Conservation (phyloP, 768 basidiomycete species). For the Suillus weaverae region DNA sequence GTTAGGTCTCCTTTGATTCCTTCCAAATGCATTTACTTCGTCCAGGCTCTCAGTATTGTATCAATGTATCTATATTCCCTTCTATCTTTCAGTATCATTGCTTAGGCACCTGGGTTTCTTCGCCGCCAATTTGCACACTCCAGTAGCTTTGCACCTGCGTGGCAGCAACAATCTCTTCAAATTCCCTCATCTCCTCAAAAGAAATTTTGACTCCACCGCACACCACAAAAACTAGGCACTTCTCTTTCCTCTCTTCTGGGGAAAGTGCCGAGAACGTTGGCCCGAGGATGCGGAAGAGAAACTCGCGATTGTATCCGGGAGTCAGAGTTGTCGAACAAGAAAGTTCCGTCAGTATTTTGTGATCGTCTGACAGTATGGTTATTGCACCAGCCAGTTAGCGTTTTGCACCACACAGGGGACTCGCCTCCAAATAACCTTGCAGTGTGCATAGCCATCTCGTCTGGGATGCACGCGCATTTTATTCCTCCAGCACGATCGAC, state of each 20-base stretch:
- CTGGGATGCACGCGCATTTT: conserved; percentile 60
- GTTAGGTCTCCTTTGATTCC: not conserved
- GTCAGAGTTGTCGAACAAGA: conserved; percentile 71
- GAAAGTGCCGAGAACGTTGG: conserved; percentile 22
- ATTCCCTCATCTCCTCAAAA: conserved; percentile 51
- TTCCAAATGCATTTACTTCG: not conserved
- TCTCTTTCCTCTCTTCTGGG: conserved; percentile 25
- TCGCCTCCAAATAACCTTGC: conserved; percentile 58
- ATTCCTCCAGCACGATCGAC: conserved; percentile 58
- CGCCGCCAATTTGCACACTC: conserved; percentile 16
- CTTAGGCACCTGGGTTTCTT: conserved; percentile 20
- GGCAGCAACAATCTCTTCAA: conserved; percentile 40
- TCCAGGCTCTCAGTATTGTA: conserved; percentile 2
- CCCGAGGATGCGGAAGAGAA: conserved; percentile 47
- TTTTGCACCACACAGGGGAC: conserved; percentile 14
- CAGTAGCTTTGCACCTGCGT: conserved; percentile 27
- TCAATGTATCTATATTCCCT: not conserved
- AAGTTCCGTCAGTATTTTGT: conserved; percentile 72
- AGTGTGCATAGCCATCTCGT: conserved; percentile 68
- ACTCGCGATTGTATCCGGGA: conserved; percentile 57
- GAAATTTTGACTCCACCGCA: conserved; percentile 70
- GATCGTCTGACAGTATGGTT: conserved; percentile 51
- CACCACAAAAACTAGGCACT: conserved; percentile 62
- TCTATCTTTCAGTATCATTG: not conserved
- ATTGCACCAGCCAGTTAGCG: not conserved